These are phyloP conservation scores for Kwoniella botswanensis DNA, from an alignment of 768 basidiomycete genomes.

Conservation along the genomic window DNA sequence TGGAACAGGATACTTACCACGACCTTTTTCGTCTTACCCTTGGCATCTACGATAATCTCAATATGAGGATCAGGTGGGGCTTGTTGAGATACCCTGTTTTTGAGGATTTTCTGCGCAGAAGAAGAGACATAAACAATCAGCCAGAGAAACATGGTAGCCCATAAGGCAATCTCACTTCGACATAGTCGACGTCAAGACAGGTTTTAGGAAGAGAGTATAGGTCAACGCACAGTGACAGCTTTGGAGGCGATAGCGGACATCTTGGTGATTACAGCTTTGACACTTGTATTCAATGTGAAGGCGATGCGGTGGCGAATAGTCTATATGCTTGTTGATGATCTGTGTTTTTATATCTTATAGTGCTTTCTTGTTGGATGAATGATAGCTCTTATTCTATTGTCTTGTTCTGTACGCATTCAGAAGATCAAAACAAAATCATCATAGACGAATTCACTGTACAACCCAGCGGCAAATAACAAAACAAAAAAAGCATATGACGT, in stretches of 20 bases:
- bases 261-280: constrained; percentile 6
- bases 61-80: constrained; percentile 76
- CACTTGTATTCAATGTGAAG: neutral
- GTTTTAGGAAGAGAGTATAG: neutral
- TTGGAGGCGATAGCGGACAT: constrained; percentile 36
- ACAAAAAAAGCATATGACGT: no score
- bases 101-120: constrained; percentile 26
- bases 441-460: no score
- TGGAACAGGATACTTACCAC: no score
- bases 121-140: neutral
- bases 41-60: constrained; percentile 66
- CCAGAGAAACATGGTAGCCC: neutral
- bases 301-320: neutral
- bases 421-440: no score
- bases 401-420: no score
- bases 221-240: constrained; percentile 27
- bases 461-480: no score
- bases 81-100: constrained; percentile 31
- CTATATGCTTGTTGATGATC: neutral
- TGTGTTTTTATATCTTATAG: no score
- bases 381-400: no score
- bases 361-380: no score
- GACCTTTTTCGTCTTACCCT: constrained; percentile 66
- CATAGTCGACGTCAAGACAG: neutral
- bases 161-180: neutral